Evolutionary conservation across 345 rosid genomes (phyloP).

Genomic region (Cardamine resedifolia): DNA sequence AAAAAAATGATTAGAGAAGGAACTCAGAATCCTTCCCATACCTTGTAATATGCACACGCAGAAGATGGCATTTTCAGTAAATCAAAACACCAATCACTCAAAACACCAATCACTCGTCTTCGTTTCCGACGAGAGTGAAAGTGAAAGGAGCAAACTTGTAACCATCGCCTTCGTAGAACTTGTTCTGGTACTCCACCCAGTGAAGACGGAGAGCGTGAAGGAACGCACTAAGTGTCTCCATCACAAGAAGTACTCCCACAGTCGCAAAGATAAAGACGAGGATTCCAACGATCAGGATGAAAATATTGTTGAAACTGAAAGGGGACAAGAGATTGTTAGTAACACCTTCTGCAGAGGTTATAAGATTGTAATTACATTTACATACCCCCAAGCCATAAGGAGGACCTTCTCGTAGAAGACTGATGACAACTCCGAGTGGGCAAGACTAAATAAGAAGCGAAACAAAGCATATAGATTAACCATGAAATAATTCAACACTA

Average conservation of each 20-base stretch:
- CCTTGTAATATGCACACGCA: slow-evolving; percentile 25
- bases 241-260: slow-evolving; percentile 86
- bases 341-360: neutral
- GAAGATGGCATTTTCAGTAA: slow-evolving; percentile 9
- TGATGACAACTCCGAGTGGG: slow-evolving; percentile 89
- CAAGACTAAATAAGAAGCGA: slow-evolving; percentile 54
- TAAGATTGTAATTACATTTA: neutral
- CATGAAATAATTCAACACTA: too few relatives aligned
- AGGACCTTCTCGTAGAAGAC: slow-evolving; percentile 98
- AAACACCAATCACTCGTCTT: slow-evolving; percentile 55
- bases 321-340: neutral
- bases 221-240: slow-evolving; percentile 98
- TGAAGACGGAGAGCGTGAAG: slow-evolving; percentile 95
- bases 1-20: slow-evolving; percentile 12
- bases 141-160: slow-evolving; percentile 85
- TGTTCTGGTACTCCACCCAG: slow-evolving; percentile 98
- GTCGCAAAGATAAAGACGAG: slow-evolving; percentile 78
- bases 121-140: slow-evolving; percentile 48
- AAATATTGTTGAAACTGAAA: slow-evolving; percentile 67
- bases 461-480: neutral
- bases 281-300: slow-evolving; percentile 66
- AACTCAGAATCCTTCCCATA: slow-evolving; percentile 36
- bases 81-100: slow-evolving; percentile 43
- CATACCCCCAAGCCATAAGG: slow-evolving; percentile 86
- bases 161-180: slow-evolving; percentile 97